Evolutionary conservation across 106 monocot genomes (phyloP), one percentile per base, ranked within the genome.

Genomic region (Allium sativum): DNA sequence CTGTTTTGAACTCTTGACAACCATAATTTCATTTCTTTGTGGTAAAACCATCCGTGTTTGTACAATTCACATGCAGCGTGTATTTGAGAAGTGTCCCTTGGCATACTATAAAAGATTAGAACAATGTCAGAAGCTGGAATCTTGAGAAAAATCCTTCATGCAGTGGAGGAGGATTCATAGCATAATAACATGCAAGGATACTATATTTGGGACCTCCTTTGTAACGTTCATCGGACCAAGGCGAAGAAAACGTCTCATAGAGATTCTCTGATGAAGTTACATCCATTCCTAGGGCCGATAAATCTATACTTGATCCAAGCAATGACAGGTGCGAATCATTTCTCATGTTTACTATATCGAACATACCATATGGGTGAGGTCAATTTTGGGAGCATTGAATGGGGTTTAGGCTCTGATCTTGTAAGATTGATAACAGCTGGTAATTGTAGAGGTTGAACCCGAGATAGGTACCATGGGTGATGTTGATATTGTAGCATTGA

Each of bases 91-190:
- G 89, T 86, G 81, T 95, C 94, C 77, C 81, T 90, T 18, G 94
- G 94, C 94, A 95, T 95, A 60, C 94, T 56, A 54, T 94, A 89
- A 61, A 94, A 94, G 62, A 94, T 89, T 86, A 94, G 65, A 94
- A 86, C 47, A 94, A 65, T 16, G 83, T 94, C 61, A 60, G 63
- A 12, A 65, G 45, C 56, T 94, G 78, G 62, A 94, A 86, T 66
- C 81, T 89, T 7, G 76, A 55, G 70, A 94, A 89, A 73, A 83
- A 62, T 15, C 75, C 71, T 61, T 76, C 94, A 54, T 81, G 70
- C 55, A 94, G 76, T 6, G 66, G 55, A n/a, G 89, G 86, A 31
- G 83, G 70, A 54, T 64, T 78, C 45, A 83, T 83, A 43, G 83
- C 62, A 71, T 66, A 83, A 52, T 94, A 94, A 72, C 94, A 94